These are phyloP conservation scores for Breviolum minutum DNA, from an alignment of 73 alveolate genomes.

Conservation along the genomic window DNA sequence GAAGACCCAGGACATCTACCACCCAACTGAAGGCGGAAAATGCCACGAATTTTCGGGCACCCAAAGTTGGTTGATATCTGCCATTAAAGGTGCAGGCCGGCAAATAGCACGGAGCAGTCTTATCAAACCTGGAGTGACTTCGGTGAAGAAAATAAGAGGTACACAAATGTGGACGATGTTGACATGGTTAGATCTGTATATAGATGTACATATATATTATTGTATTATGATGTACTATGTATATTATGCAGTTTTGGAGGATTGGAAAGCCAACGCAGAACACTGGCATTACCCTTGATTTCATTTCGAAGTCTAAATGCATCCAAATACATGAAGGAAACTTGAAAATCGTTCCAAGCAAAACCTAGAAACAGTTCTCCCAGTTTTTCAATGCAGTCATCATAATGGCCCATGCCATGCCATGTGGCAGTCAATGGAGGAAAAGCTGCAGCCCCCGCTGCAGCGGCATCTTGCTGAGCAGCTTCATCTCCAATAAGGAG, in stretches of 20 bases:
- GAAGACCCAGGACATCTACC: conserved; percentile 56
- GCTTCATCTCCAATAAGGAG: conserved; percentile 61
- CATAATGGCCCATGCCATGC: conserved; percentile 63
- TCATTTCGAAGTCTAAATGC: too few relatives aligned
- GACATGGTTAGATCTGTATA: neutral
- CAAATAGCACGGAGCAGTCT: conserved; percentile 30
- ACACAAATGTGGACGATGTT: too few relatives aligned
- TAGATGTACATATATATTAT: neutral
- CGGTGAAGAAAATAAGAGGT: too few relatives aligned
- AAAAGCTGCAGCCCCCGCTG: conserved; percentile 14
- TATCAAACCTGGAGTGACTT: neutral
- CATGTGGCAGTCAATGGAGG: conserved; percentile 67
- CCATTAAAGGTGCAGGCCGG: conserved; percentile 87
- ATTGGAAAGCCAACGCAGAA: too few relatives aligned
- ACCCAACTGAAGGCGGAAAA: conserved; percentile 91
- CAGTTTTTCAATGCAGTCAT: conserved; percentile 65
- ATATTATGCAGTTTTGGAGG: too few relatives aligned
- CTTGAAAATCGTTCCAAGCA: neutral
- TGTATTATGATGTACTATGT: neutral
- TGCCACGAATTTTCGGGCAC: conserved; percentile 79
- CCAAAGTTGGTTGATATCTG: conserved; percentile 49
- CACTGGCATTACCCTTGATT: too few relatives aligned
- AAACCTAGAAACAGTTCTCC: conserved; percentile 15
- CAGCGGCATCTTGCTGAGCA: neutral
- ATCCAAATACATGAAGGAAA: too few relatives aligned